These are phyloP conservation scores for Debaryomyces fabryi DNA, from an alignment of 1,139 yeast species.

Conservation along the genomic window DNA sequence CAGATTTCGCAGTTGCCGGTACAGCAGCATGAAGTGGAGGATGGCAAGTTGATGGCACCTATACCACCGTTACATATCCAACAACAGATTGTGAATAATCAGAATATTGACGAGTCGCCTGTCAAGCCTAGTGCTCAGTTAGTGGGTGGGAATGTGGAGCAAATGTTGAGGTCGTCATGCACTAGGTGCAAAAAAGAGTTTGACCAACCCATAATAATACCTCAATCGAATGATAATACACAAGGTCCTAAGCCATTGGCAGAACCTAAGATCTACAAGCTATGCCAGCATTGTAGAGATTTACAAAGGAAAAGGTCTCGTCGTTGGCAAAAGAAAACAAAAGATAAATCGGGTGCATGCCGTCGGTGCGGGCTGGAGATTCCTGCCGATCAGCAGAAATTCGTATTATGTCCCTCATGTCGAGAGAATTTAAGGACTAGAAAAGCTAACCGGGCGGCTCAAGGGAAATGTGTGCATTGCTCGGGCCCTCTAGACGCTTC, in stretches of 20 bases:
- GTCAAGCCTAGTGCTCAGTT: conserved; percentile 3
- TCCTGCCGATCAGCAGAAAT: conserved; percentile 51
- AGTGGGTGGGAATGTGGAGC: conserved; percentile 11
- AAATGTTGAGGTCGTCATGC: conserved; percentile 36
- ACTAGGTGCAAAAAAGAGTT: conserved; percentile 64
- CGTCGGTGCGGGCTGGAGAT: conserved; percentile 62
- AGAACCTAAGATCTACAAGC: conserved; percentile 54
- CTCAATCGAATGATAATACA: conserved; percentile 29
- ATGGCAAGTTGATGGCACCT: conserved; percentile 37
- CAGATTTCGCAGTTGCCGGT: conserved; percentile 14
- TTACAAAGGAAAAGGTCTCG: conserved; percentile 63
- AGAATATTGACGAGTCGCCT: conserved; percentile 7
- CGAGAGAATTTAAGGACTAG: conserved; percentile 55
- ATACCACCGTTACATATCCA: conserved; percentile 52
- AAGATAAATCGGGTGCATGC: conserved; percentile 63
- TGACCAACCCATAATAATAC: conserved; percentile 46
- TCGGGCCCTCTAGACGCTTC: conserved; percentile 59
- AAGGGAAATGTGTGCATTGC: conserved; percentile 70
- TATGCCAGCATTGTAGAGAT: conserved; percentile 66
- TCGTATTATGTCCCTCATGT: conserved; percentile 62
- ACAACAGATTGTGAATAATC: conserved; percentile 37
- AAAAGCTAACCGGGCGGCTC: conserved; percentile 60
- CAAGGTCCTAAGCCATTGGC: conserved; percentile 30
- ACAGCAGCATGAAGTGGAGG: conserved; percentile 9
- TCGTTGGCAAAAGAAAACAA: conserved; percentile 66